A percentile compares a stretch with the other conserved stretches of the same genome.
These are phyloP conservation scores for Aspergillus nomiae DNA, from an alignment of 2,329 filamentous ascomycete species.

Conservation along the genomic window DNA sequence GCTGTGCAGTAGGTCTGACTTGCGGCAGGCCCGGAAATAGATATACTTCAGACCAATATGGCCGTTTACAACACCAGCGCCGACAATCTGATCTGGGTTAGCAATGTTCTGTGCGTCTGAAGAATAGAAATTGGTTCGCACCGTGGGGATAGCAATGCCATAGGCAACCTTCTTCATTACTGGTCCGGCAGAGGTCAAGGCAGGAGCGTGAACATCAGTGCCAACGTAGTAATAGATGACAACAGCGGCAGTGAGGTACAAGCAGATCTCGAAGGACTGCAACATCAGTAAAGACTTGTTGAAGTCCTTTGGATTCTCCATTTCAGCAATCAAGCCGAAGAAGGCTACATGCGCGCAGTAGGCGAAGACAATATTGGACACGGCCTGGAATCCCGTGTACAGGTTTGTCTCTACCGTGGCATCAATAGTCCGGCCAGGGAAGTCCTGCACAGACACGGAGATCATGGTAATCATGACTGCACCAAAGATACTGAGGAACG, in stretches of 20 bases:
- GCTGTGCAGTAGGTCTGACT: background rate
- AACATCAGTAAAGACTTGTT: conserved; percentile 64
- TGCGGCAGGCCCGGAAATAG: background rate
- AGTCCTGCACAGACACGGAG: conserved; percentile 58
- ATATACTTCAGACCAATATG: background rate
- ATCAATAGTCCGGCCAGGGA: conserved; percentile 37
- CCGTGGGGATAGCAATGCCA: conserved; percentile 60
- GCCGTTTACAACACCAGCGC: background rate
- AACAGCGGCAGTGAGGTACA: conserved; percentile 67
- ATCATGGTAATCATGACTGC: conserved; percentile 71
- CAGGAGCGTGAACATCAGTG: conserved; percentile 62
- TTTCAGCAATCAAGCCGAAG: conserved; percentile 66
- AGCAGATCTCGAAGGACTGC: conserved; percentile 58
- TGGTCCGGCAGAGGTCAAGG: conserved; percentile 62
- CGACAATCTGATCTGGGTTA: background rate
- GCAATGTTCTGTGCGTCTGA: background rate
- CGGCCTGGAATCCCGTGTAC: conserved; percentile 59
- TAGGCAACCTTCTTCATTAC: conserved; percentile 65
- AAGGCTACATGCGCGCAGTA: conserved; percentile 71
- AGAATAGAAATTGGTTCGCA: background rate
- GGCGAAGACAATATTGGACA: conserved; percentile 70
- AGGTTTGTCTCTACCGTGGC: conserved; percentile 48
- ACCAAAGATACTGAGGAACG: conserved; percentile 64
- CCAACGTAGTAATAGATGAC: conserved; percentile 71
- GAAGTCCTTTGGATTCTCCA: conserved; percentile 62